Percentiles rank a stretch among this genome's conserved stretches.
phyloP scores from a whole-genome alignment of 2,329 filamentous ascomycete species.

The Cadophora sp. region DNA sequence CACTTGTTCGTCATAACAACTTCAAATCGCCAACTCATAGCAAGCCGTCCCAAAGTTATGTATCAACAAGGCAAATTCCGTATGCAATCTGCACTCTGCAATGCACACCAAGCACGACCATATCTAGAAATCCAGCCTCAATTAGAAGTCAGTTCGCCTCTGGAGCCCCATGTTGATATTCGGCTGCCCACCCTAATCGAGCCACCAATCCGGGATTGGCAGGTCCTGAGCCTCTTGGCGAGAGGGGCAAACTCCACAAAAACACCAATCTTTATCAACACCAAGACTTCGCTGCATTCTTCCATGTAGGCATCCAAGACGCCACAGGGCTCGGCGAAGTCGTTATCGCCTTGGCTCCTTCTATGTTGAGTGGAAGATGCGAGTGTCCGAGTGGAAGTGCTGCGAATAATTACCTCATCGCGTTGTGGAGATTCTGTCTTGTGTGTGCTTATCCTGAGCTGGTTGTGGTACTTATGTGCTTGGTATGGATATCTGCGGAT shows the following conservation, averaged over 20 bases:
- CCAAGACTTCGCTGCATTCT: constrained; percentile 11
- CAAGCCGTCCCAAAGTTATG: background rate
- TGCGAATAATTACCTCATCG: background rate
- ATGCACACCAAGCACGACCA: background rate
- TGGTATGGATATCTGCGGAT: background rate
- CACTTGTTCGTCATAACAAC: background rate
- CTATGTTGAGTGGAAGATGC: background rate
- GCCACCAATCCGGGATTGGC: background rate
- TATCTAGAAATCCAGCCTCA: background rate
- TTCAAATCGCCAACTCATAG: background rate
- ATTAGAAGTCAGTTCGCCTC: no score
- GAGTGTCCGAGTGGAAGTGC: background rate
- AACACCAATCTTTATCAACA: background rate
- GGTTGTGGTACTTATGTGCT: no score
- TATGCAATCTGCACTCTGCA: background rate
- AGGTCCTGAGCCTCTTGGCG: background rate
- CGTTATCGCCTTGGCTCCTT: constrained; percentile 21
- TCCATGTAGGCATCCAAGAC: background rate
- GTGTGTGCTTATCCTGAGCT: background rate
- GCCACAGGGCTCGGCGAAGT: background rate
- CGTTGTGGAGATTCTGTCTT: background rate
- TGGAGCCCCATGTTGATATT: constrained; percentile 8
- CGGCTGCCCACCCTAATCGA: background rate
- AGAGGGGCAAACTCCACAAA: background rate
- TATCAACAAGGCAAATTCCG: background rate